phyloP scores from a whole-genome alignment of 495 filamentous ascomycete genomes.

The Apodospora peruviana region DNA sequence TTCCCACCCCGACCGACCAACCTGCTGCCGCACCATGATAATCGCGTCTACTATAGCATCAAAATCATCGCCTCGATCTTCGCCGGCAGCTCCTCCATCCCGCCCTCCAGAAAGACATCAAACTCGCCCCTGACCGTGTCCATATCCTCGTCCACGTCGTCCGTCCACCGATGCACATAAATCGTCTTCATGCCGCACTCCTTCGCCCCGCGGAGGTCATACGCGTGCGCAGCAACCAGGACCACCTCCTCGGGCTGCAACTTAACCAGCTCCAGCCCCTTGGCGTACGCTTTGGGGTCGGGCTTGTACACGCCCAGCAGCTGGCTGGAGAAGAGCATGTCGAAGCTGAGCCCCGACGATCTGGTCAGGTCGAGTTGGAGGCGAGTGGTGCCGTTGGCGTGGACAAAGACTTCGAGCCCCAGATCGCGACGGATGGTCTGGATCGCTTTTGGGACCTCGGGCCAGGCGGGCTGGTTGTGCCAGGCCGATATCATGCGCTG shows the following conservation, averaged over 20 bases:
- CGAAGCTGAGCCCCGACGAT: slow-evolving; percentile 44
- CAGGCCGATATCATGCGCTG: slow-evolving; percentile 39
- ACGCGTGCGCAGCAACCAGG: slow-evolving; percentile 51
- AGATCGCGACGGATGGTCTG: slow-evolving; percentile 10
- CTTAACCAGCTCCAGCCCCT: slow-evolving; percentile 38
- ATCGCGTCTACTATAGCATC: no score
- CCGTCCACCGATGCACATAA: slow-evolving; percentile 50
- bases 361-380: slow-evolving; percentile 47
- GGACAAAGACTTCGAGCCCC: slow-evolving; percentile 36
- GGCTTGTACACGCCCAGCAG: slow-evolving; percentile 47
- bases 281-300: slow-evolving; percentile 37
- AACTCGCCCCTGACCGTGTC: slow-evolving; percentile 35
- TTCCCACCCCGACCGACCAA: no score
- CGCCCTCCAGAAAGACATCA: slow-evolving; percentile 41
- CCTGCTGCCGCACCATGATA: no score
- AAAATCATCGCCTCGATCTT: no score
- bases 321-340: slow-evolving; percentile 49
- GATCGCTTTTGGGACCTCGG: slow-evolving; percentile 32
- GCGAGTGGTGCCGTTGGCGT: slow-evolving; percentile 51
- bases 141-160: slow-evolving; percentile 49
- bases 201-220: slow-evolving; percentile 44
- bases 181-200: slow-evolving; percentile 41
- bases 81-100: no score
- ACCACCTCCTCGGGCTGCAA: slow-evolving; percentile 42
- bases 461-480: slow-evolving; percentile 45